phyloP scores from a whole-genome alignment of 1,284 basidiomycete genomes.

The Papiliotrema fonsecae region DNA sequence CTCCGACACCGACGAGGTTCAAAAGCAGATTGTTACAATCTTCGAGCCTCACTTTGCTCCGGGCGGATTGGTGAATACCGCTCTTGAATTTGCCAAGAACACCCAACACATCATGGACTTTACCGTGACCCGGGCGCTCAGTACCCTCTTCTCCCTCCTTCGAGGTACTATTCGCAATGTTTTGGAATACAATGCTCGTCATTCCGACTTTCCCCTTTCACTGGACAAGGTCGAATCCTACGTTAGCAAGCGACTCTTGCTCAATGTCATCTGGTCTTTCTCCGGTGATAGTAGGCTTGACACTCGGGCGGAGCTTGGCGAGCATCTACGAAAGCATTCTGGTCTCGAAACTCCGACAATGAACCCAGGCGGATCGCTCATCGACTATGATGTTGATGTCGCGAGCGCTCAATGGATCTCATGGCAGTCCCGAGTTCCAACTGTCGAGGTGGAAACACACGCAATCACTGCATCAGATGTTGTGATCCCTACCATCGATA shows the following conservation, averaged over 20 bases:
- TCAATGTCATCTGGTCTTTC: constrained; percentile 96
- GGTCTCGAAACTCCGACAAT: constrained; percentile 84
- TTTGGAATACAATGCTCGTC: constrained; percentile 90
- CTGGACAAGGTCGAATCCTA: constrained; percentile 83
- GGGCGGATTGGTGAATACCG: constrained; percentile 73
- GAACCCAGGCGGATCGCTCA: constrained; percentile 70
- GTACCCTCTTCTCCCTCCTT: constrained; percentile 92
- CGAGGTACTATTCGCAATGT: constrained; percentile 94
- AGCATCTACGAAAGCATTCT: constrained; percentile 77
- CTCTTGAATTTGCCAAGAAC: constrained; percentile 71
- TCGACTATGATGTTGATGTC: constrained; percentile 94
- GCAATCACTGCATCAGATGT: constrained; percentile 92
- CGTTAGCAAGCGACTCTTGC: constrained; percentile 80
- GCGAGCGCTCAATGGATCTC: constrained; percentile 78
- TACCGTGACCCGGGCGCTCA: constrained; percentile 82
- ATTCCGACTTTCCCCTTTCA: constrained; percentile 87
- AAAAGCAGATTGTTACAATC: constrained; percentile 71
- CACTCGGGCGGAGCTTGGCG: constrained; percentile 82
- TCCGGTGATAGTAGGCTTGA: constrained; percentile 92
- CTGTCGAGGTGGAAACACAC: constrained; percentile 94
- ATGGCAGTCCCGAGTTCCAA: constrained; percentile 89
- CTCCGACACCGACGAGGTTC: constrained; percentile 52
- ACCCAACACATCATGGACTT: constrained; percentile 99
- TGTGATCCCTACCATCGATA: constrained; percentile 98
- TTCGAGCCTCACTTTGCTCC: constrained; percentile 77